Base-by-base conservation (phyloP, 202 grass and related monocot species). In the Schoenoplectus triqueter region DNA sequence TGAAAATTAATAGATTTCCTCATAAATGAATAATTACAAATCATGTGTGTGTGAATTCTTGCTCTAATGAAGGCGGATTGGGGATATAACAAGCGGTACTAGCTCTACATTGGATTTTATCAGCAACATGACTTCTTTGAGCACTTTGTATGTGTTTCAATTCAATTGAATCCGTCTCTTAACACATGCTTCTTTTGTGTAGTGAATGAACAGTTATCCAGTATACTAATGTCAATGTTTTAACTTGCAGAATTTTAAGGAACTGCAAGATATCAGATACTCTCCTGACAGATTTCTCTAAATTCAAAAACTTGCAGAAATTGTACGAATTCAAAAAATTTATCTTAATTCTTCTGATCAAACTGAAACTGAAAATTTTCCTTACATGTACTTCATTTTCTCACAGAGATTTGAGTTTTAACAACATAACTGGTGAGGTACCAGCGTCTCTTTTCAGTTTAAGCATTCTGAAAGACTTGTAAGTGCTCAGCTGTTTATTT, bases 21-120 rank as follows among this genome's bases (percentile, higher is more conserved):
- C 46, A 19, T 17, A 54, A 62, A 10, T 78, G 52, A 13, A 46
- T 74, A 52, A 7, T 57, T 77, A 77, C 73, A 20, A 31, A 40
- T 76, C 20, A 0, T 20, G 3, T 64, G 47, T 19, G 63, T 73
- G 1, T 17, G 45, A 66, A 39, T 66, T 77, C 75, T 10, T 70
- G 18, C 71, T 83, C 22, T 13, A 21, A 84, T 73, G 39, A 82
- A 89, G 88, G 52, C 61, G 84, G 52, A 83, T 89, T n/a, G 84
- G 84, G 71, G 95, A 94, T 86, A 97, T 94, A 60, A 72, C 84
- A 87, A 94, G 90, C 62, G 95, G 92, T 4, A 94, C 7, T 46
- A 64, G 90, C 81, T 94, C 95, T 82, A 90, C 87, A 9, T 14
- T 97, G 83, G 75, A 46, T 73, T 93, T 97, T 68, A 55, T 94